Base-by-base conservation (phyloP, 2,329 filamentous ascomycete genomes). In the Fusarium clavum region DNA sequence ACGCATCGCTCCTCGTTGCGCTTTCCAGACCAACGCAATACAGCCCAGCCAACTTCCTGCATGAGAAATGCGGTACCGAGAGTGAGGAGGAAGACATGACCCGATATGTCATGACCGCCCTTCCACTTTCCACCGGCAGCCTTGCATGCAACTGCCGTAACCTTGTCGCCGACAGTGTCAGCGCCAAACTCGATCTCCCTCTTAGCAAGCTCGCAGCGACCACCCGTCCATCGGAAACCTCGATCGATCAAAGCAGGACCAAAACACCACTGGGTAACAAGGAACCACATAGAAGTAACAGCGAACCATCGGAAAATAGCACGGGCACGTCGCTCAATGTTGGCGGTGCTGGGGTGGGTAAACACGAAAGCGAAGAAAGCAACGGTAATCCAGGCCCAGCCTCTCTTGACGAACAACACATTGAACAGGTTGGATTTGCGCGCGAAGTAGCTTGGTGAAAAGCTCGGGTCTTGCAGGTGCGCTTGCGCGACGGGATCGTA, bases 181-280 rank as follows among this genome's bases (percentile, higher is more conserved):
- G 83, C 81, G 32, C 85, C 85, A 65, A 82, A 80, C 13, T 81
- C 77, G 1, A 85, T 80, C 46, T 84, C 83, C 54, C 82, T 81
- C 56, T 82, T 77, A 5, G 88, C 83, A 16, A 88, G 74, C 77
- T 93, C 90, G 79, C 96, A 99, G 75, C 87, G 88, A 2, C 96
- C 96, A 5, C 96, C 96, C 0, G 94, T 97, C 79, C 93, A 87
- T n/a, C 89, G 85, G 79, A 98, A 99, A 6, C 92, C 89, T 60
- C 94, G 91, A 79, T 99, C 96, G 74, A 98, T 95, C 51, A 99
- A 84, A 22, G 94, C 86, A 4, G 96, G 90, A 0, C 96, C 96
- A 76, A 99, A 98, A 80, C 90, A 98, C 96, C 96, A 98, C 83
- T 98, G 96, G 70, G 96, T 99, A 20, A 96, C 90, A 41, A 94